Conservation (phyloP, 306 rosid genomes). For the Hippophae rhamnoides region DNA sequence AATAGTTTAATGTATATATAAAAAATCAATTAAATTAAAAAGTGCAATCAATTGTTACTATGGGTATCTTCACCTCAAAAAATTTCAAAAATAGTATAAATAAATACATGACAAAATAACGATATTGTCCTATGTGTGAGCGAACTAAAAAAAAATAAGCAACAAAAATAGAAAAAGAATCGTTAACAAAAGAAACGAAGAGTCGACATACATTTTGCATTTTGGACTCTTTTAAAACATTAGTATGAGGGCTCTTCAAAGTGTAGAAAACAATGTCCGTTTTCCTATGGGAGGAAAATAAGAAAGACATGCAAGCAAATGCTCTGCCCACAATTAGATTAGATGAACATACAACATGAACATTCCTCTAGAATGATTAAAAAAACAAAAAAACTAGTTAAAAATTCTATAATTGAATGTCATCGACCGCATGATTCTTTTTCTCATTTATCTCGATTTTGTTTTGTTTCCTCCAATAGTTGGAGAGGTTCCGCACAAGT, state of each 20-base stretch:
- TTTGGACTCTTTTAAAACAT: not conserved
- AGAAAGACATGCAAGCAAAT: conserved; percentile 19
- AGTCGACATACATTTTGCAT: too few relatives aligned
- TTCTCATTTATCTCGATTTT: not conserved
- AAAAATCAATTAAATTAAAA: too few relatives aligned
- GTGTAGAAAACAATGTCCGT: conserved; percentile 1
- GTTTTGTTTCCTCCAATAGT: not conserved
- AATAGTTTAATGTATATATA: too few relatives aligned
- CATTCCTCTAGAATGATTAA: conserved; percentile 31
- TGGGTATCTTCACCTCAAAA: too few relatives aligned
- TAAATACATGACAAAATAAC: too few relatives aligned
- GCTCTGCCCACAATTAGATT: conserved; percentile 69
- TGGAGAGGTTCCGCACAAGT: conserved; percentile 4
- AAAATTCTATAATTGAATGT: conserved; percentile 26
- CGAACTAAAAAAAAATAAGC: too few relatives aligned
- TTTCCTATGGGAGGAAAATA: not conserved
- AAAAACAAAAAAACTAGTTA: conserved; percentile 15
- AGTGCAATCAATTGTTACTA: too few relatives aligned
- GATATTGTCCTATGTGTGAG: too few relatives aligned
- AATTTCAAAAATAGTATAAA: too few relatives aligned
- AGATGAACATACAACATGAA: conserved; percentile 52
- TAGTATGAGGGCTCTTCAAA: conserved; percentile 2
- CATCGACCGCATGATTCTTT: conserved; percentile 19
- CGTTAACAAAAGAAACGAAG: too few relatives aligned
- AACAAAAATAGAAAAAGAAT: too few relatives aligned